These are phyloP conservation scores for Bolboschoenus planiculmis DNA, from an alignment of 176 grass and related monocot genomes.

Conservation along the genomic window DNA sequence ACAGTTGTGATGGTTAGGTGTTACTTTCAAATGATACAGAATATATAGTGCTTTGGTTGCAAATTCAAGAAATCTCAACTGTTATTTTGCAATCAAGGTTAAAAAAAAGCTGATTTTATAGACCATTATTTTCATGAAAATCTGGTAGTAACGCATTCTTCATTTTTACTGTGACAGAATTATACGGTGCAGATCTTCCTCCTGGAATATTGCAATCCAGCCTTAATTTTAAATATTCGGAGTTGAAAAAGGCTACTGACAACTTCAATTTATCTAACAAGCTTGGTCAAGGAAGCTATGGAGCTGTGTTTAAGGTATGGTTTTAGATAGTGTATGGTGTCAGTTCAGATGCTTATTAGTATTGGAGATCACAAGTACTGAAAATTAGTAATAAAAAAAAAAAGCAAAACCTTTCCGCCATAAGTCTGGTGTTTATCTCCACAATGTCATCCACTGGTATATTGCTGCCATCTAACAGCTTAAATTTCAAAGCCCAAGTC, in stretches of 20 bases:
- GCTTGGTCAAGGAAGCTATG: conserved; percentile 88
- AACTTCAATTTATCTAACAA: conserved; percentile 65
- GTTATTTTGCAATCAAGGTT: background rate
- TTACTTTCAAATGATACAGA: background rate
- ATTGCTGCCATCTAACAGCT: background rate
- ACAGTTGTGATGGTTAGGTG: background rate
- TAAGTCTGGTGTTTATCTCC: background rate
- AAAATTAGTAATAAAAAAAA: background rate
- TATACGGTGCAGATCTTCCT: conserved; percentile 37
- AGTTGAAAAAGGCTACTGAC: conserved; percentile 56
- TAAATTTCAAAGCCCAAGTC: background rate
- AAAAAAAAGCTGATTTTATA: background rate
- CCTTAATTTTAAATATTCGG: conserved; percentile 71
- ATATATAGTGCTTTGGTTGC: background rate
- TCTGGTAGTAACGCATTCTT: background rate
- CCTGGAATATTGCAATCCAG: conserved; percentile 53
- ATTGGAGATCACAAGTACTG: background rate
- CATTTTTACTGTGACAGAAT: conserved; percentile 29
- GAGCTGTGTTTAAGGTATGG: conserved; percentile 65
- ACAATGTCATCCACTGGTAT: background rate
- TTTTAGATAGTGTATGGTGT: background rate
- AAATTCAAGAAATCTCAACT: background rate
- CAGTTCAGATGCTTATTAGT: background rate
- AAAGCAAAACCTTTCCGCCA: background rate
- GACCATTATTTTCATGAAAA: background rate